Percentiles rank a stretch among this genome's conserved stretches.
phyloP scores from a whole-genome alignment of 371 early-diverging fungal species.

The Zychaea mexicana region DNA sequence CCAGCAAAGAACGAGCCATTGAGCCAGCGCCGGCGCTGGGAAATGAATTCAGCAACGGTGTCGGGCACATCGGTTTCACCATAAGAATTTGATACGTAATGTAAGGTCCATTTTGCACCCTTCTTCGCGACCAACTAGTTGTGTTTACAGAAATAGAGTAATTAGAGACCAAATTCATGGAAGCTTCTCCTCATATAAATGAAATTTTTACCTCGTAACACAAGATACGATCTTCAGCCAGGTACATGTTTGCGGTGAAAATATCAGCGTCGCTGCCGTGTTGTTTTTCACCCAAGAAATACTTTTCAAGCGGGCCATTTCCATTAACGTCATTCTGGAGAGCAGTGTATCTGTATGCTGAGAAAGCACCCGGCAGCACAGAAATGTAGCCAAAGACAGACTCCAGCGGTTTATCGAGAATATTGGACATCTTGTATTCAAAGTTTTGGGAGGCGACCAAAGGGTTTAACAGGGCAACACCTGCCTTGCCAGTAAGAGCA shows the following conservation, averaged over 20 bases:
- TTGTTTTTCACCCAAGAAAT: slow-evolving; percentile 93
- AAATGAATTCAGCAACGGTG: slow-evolving; percentile 81
- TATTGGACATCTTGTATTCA: slow-evolving; percentile 96
- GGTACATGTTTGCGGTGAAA: slow-evolving; percentile 76
- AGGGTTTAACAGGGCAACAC: slow-evolving; percentile 74
- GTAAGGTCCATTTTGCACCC: slow-evolving; percentile 67
- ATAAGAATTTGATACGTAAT: slow-evolving; percentile 68
- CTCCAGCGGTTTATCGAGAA: slow-evolving; percentile 97
- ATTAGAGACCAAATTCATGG: too few species aligned
- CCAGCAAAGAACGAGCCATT: slow-evolving; percentile 96
- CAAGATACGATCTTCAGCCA: slow-evolving; percentile 88
- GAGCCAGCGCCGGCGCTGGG: slow-evolving; percentile 89
- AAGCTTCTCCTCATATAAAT: too few species aligned
- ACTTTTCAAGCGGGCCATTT: slow-evolving; percentile 82
- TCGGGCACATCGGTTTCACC: slow-evolving; percentile 92
- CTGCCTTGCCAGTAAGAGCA: slow-evolving; percentile 78
- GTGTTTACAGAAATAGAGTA: too few species aligned
- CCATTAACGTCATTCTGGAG: slow-evolving; percentile 72
- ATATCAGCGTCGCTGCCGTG: slow-evolving; percentile 74
- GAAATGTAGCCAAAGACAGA: slow-evolving; percentile 97
- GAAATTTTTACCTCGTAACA: slow-evolving; percentile 73
- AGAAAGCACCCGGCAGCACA: slow-evolving; percentile 95
- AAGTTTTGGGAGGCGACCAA: slow-evolving; percentile 93
- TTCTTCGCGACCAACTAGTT: slow-evolving; percentile 83
- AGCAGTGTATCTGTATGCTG: slow-evolving; percentile 92